A percentile compares a stretch with the other conserved stretches of the same genome.
phyloP scores from a whole-genome alignment of 176 grass and related monocot species.

The Eleusine indica region DNA sequence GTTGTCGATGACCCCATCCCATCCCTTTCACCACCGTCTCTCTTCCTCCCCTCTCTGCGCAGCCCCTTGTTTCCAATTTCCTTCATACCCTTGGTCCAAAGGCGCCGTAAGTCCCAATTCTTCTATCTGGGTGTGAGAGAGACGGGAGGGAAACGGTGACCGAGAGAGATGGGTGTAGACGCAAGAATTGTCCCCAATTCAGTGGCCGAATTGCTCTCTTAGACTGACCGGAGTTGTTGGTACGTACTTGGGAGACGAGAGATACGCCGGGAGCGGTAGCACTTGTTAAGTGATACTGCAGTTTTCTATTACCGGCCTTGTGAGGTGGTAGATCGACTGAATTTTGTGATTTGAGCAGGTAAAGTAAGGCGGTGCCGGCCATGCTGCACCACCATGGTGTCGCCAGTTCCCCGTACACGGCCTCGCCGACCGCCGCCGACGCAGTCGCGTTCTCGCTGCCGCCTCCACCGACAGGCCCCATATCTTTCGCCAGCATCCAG shows the following conservation, averaged over 20 bases:
- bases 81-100: slow-evolving; percentile 47
- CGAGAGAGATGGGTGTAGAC: slow-evolving; percentile 43
- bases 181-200: slow-evolving; percentile 67
- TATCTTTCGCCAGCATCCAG: slow-evolving; percentile 25
- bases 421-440: background rate
- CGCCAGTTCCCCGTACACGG: slow-evolving; percentile 44
- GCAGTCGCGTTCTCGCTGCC: slow-evolving; percentile 13
- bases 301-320: slow-evolving; percentile 33
- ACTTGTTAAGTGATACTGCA: slow-evolving; percentile 23
- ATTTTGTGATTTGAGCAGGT: slow-evolving; percentile 47
- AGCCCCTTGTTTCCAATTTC: slow-evolving; percentile 42
- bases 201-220: slow-evolving; percentile 42
- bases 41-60: slow-evolving; percentile 59
- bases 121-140: slow-evolving; percentile 34
- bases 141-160: slow-evolving; percentile 41
- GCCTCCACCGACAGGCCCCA: slow-evolving; percentile 18
- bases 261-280: background rate
- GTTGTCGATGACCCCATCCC: slow-evolving; percentile 75
- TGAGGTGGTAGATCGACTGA: slow-evolving; percentile 45
- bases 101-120: slow-evolving; percentile 35
- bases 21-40: slow-evolving; percentile 75
- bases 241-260: background rate
- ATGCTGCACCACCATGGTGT: slow-evolving; percentile 49
- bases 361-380: slow-evolving; percentile 11
- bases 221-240: slow-evolving; percentile 31